Conservation (phyloP, 768 basidiomycete species). For the Tephrocybe rancida region DNA sequence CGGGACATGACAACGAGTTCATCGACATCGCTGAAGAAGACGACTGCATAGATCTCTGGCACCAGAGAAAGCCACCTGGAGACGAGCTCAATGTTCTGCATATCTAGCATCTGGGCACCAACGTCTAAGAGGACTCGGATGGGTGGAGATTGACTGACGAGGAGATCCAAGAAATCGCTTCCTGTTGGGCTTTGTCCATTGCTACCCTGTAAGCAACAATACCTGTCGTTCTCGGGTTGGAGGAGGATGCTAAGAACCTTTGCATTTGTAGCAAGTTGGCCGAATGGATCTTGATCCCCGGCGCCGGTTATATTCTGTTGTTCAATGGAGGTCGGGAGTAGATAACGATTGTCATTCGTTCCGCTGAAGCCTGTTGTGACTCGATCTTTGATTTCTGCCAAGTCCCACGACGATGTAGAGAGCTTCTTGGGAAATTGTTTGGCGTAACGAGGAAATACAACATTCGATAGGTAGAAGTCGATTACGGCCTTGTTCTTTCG, state of each 20-base stretch:
- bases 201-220: slow-evolving; percentile 25
- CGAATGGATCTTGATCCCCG: slow-evolving; percentile 28
- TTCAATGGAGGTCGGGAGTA: slow-evolving; percentile 36
- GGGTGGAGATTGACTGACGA: slow-evolving; percentile 37
- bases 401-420: slow-evolving; percentile 55
- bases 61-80: slow-evolving; percentile 38
- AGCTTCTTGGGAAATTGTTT: slow-evolving; percentile 51
- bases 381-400: slow-evolving; percentile 38
- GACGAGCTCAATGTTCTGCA: slow-evolving; percentile 43
- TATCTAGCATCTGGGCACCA: slow-evolving; percentile 58
- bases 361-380: slow-evolving; percentile 56
- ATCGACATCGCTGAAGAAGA: slow-evolving; percentile 45
- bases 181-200: slow-evolving; percentile 22
- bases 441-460: slow-evolving; percentile 53
- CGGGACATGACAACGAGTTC: slow-evolving; percentile 34
- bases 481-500: slow-evolving; percentile 37
- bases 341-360: slow-evolving; percentile 50
- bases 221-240: slow-evolving; percentile 41
- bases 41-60: slow-evolving; percentile 35
- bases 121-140: slow-evolving; percentile 55
- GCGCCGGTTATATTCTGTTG: slow-evolving; percentile 19
- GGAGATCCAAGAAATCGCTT: slow-evolving; percentile 25
- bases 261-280: slow-evolving; percentile 50
- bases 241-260: slow-evolving; percentile 40
- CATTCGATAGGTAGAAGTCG: slow-evolving; percentile 46